Conservation (phyloP, 1,284 basidiomycete species). For the Malassezia equina region DNA sequence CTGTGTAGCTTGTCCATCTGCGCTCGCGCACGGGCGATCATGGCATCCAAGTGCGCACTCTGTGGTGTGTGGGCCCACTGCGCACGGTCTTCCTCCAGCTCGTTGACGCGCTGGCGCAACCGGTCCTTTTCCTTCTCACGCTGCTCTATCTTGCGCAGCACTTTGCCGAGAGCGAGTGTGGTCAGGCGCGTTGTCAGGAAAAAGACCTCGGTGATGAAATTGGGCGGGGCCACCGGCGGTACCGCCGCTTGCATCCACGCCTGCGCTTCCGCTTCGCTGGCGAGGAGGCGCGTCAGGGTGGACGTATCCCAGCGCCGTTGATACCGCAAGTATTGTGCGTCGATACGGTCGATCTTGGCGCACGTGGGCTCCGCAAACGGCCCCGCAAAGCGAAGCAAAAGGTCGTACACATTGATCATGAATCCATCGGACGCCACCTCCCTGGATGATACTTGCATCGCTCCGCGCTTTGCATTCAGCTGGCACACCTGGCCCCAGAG, state of each 20-base stretch:
- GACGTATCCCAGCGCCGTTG: conserved; percentile 36
- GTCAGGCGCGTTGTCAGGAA: conserved; percentile 55
- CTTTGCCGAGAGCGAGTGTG: conserved; percentile 50
- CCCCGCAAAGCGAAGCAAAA: conserved; percentile 78
- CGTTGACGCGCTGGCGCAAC: conserved; percentile 61
- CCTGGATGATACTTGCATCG: conserved; percentile 72
- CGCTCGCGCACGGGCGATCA: conserved; percentile 39
- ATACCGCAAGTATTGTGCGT: conserved; percentile 57
- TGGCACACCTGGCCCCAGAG: conserved; percentile 68
- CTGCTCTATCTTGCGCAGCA: conserved; percentile 62
- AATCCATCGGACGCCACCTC: conserved; percentile 85
- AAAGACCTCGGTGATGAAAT: conserved; percentile 93
- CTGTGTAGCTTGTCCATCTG: conserved; percentile 45
- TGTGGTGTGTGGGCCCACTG: conserved; percentile 30
- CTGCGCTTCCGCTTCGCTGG: conserved; percentile 38
- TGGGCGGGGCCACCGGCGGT: conserved; percentile 50
- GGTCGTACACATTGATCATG: conserved; percentile 77
- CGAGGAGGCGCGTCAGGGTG: conserved; percentile 42
- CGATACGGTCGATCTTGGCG: conserved; percentile 77
- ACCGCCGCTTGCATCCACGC: conserved; percentile 24
- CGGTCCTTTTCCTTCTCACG: conserved; percentile 55
- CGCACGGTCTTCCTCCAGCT: conserved; percentile 56
- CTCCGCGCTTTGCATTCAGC: conserved; percentile 74
- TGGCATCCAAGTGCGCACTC: conserved; percentile 43
- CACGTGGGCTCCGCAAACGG: conserved; percentile 90